Evolutionary conservation across 495 filamentous ascomycete species (phyloP), one percentile per base, ranked within the genome.

Genomic region (Podospora pseudopauciseta): DNA sequence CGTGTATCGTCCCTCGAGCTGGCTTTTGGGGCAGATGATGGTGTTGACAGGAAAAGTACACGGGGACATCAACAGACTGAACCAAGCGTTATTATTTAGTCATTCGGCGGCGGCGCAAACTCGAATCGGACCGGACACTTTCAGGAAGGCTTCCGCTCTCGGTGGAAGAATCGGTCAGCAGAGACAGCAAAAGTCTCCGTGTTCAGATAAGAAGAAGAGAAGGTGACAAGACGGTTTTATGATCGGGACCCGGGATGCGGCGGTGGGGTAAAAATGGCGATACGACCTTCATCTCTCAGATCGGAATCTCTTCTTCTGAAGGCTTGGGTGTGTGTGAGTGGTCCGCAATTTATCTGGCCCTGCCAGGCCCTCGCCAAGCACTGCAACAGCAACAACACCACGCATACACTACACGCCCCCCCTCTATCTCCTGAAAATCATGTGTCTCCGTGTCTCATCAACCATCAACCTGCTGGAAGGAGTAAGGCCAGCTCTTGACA

Each of bases 211-310:
- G 30, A 11, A 49, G 1, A 49, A 49, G 39, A 49, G 39, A 49
- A 49, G 39, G 39, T 49, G 39, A 13, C 5, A 49, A 49, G 13
- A 49, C 39, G 39, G 23, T 23, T 23, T 23, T 23, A 23, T 23
- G 39, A 49, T 49, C 13, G 13, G 15, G 39, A 13, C 15, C 39
- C 39, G 39, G 13, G 39, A 13, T 16, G 32, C 39, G 28, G 58
- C 49, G 67, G 67, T 65, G 63, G 67, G 67, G 67, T 55, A 65
- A 56, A 56, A 23, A 6, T 65, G 20, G 20, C 61, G 32, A 63
- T 68, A 57, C 49, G 16, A 67, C 63, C 2, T 61, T 26, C 59
- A 61, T 16, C 59, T 32, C 20, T 28, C 16, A 57, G 39, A 32
- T 32, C 30, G 30, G 30, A 32, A 32, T 32, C 30, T 32, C 30